Conservation (phyloP, 192 early-diverging fungal genomes). For the Fimicolochytrium jonesii region DNA sequence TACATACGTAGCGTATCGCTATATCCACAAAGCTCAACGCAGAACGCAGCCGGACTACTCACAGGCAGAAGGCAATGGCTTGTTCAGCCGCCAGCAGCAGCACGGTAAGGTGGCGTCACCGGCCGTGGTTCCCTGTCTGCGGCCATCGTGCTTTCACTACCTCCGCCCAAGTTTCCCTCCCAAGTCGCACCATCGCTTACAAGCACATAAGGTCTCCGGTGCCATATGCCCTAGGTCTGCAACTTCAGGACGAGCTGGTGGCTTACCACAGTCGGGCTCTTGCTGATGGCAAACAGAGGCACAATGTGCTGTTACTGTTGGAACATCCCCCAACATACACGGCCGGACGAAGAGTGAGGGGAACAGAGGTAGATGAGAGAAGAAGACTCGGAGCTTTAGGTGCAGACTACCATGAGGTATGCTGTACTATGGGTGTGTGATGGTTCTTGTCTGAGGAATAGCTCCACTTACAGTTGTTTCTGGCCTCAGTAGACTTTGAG, state of each 20-base stretch:
- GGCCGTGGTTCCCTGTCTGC: no score
- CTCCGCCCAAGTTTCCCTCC: no score
- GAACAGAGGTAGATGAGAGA: constrained; percentile 46
- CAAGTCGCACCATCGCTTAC: no score
- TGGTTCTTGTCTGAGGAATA: not conserved
- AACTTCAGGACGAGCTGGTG: constrained; percentile 59
- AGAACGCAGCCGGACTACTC: no score
- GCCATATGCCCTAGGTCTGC: constrained; percentile 55
- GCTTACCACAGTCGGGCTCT: constrained; percentile 23
- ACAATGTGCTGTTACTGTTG: constrained; percentile 39
- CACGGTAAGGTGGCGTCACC: no score
- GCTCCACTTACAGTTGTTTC: not conserved
- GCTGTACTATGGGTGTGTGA: constrained; percentile 6
- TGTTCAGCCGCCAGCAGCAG: no score
- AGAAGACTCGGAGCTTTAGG: constrained; percentile 48
- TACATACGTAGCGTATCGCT: no score
- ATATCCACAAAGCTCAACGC: no score
- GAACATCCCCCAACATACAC: constrained; percentile 92
- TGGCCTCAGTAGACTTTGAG: constrained; percentile 55
- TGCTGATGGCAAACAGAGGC: not conserved
- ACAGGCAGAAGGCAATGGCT: no score
- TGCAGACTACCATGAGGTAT: constrained; percentile 68
- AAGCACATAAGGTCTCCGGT: no score
- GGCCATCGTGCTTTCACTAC: no score
- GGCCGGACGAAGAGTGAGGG: constrained; percentile 77